A percentile compares a stretch with the other conserved stretches of the same genome.
These are phyloP conservation scores for Monosporozyma solicola DNA, from an alignment of 805 yeast genomes.

Conservation along the genomic window DNA sequence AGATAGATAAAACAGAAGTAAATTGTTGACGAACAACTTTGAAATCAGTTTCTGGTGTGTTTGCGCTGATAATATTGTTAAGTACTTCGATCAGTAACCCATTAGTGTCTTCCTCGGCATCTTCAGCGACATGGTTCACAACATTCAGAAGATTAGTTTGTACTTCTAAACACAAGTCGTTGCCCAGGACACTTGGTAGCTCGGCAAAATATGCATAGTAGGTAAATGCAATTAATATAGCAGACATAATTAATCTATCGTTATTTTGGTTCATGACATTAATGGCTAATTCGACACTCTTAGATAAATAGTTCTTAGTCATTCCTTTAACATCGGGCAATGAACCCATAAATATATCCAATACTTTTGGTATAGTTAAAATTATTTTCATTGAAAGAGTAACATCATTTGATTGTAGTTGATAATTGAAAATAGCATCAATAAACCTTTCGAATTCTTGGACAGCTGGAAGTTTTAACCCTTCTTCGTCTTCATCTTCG, in stretches of 20 bases:
- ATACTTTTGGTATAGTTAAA: conserved; percentile 45
- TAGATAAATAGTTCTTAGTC: conserved; percentile 23
- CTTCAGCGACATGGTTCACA: conserved; percentile 41
- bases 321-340: conserved; percentile 28
- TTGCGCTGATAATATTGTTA: conserved; percentile 39
- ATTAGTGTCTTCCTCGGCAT: conserved; percentile 73
- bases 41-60: conserved; percentile 13
- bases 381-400: conserved; percentile 43
- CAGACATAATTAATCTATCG: conserved; percentile 24
- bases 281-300: conserved; percentile 19
- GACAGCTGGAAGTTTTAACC: background rate
- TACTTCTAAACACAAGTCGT: conserved; percentile 10
- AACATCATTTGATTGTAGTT: conserved; percentile 17
- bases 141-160: conserved; percentile 28
- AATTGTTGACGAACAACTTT: conserved; percentile 32
- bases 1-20: conserved; percentile 50
- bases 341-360: conserved; percentile 41
- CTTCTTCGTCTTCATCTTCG: conserved; percentile 15
- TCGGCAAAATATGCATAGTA: conserved; percentile 38
- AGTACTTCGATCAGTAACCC: conserved; percentile 63
- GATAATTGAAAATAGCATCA: conserved; percentile 8
- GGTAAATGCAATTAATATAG: conserved; percentile 43
- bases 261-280: conserved; percentile 10
- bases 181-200: conserved; percentile 21
- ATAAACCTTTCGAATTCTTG: conserved; percentile 1